Percentiles rank a stretch among this genome's conserved stretches.
These are phyloP conservation scores for Coemansia guatemalensis DNA, from an alignment of 192 early-diverging fungal species.

Conservation along the genomic window DNA sequence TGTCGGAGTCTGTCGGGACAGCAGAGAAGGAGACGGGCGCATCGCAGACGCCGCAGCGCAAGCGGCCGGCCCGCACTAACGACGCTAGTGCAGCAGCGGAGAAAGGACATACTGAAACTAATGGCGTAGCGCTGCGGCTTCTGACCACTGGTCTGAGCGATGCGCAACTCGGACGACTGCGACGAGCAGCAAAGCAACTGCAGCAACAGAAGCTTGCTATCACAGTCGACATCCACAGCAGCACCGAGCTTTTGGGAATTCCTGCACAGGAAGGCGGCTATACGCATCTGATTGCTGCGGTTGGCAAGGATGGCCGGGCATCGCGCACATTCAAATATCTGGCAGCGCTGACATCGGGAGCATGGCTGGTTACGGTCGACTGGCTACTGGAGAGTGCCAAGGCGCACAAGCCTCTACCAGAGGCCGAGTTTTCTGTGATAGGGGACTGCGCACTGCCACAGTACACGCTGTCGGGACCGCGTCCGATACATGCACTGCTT, in stretches of 20 bases:
- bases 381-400: conserved; percentile 35
- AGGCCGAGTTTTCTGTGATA: conserved; percentile 13
- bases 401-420: conserved; percentile 10
- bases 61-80: not conserved
- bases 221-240: conserved; percentile 7
- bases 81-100: not conserved
- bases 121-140: not conserved
- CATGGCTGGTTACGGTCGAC: conserved; percentile 23
- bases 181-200: conserved; percentile 16
- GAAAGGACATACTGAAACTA: not conserved
- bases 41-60: not conserved
- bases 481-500: conserved; percentile 13
- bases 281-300: conserved; percentile 41
- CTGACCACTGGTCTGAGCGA: conserved; percentile 29
- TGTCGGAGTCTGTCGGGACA: not conserved
- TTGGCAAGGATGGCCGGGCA: conserved; percentile 9
- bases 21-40: not conserved
- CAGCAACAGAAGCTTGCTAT: not conserved
- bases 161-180: conserved; percentile 17
- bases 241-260: not conserved
- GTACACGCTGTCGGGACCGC: conserved; percentile 1
- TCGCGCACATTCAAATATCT: conserved; percentile 54
- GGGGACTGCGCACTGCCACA: conserved; percentile 35
- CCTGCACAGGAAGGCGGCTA: not conserved
- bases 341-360: conserved; percentile 30